Conservation (phyloP, 306 rosid genomes). For the Canavalia ensiformis region DNA sequence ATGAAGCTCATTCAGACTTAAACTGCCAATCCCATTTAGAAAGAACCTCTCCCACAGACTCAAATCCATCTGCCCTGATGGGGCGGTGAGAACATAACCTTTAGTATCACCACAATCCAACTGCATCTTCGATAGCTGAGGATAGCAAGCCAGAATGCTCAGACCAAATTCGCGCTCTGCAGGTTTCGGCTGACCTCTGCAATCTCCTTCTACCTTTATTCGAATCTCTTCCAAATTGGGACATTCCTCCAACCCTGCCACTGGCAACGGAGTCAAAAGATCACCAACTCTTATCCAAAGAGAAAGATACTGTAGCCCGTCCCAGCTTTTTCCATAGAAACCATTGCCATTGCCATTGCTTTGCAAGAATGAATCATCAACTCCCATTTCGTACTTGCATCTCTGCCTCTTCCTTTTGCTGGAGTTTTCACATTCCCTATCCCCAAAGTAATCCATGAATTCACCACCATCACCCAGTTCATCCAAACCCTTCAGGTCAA, state of each 20-base stretch:
- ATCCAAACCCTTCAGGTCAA: slow-evolving; percentile 52
- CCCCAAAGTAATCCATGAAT: slow-evolving; percentile 47
- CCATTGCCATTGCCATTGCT: slow-evolving; percentile 59
- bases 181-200: slow-evolving; percentile 69
- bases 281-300: slow-evolving; percentile 92
- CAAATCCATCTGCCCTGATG: slow-evolving; percentile 86
- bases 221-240: slow-evolving; percentile 79
- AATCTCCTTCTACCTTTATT: slow-evolving; percentile 83
- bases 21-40: slow-evolving; percentile 68
- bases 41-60: slow-evolving; percentile 95
- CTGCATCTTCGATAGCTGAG: slow-evolving; percentile 78
- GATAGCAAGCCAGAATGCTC: slow-evolving; percentile 64
- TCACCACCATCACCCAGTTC: slow-evolving; percentile 38
- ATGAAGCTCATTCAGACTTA: slow-evolving; percentile 73
- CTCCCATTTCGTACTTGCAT: slow-evolving; percentile 53
- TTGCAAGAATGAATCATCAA: slow-evolving; percentile 45
- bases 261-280: slow-evolving; percentile 69
- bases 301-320: slow-evolving; percentile 67
- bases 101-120: slow-evolving; percentile 86
- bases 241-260: slow-evolving; percentile 78
- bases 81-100: slow-evolving; percentile 82
- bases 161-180: slow-evolving; percentile 66
- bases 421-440: slow-evolving; percentile 51
- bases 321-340: slow-evolving; percentile 67
- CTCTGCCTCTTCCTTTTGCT: slow-evolving; percentile 67